These are phyloP conservation scores for Coemansia sp. DNA, from an alignment of 192 early-diverging fungal genomes.

Conservation along the genomic window DNA sequence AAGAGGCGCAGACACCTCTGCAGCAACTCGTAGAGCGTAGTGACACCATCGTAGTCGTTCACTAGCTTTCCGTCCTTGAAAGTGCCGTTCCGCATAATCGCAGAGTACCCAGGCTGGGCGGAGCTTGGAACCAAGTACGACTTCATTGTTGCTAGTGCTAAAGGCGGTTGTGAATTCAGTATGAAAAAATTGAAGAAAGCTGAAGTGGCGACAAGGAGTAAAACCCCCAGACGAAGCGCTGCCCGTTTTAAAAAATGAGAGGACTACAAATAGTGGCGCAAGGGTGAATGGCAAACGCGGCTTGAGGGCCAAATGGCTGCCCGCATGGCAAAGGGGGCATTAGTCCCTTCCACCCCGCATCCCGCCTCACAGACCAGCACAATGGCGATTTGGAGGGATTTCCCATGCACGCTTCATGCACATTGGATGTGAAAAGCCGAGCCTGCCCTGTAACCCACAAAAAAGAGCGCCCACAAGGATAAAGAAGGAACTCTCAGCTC, in stretches of 20 bases:
- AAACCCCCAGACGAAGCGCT: not conserved
- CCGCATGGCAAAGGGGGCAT: constrained; percentile 2
- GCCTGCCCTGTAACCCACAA: not conserved
- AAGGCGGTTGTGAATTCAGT: not conserved
- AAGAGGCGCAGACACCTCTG: constrained; percentile 41
- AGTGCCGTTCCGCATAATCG: constrained; percentile 26
- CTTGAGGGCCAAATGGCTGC: not conserved
- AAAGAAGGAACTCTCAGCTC: not conserved
- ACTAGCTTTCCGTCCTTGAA: constrained; percentile 24
- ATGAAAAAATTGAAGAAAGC: not conserved
- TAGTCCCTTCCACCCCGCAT: not conserved
- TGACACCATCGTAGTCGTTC: constrained; percentile 10
- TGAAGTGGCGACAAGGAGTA: not conserved
- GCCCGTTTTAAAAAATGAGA: not conserved
- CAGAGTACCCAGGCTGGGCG: constrained; percentile 44
- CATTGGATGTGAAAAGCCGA: not conserved
- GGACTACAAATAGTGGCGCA: not conserved
- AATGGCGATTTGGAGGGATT: not conserved
- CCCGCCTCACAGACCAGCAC: not conserved
- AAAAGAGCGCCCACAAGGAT: not conserved
- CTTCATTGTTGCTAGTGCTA: not conserved
- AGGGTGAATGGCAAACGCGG: not conserved
- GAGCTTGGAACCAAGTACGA: constrained; percentile 37
- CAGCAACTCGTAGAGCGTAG: constrained; percentile 43
- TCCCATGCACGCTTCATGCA: not conserved